These are phyloP conservation scores for Ogataea trehaloabstinens DNA, from an alignment of 805 yeast species.

Conservation along the genomic window DNA sequence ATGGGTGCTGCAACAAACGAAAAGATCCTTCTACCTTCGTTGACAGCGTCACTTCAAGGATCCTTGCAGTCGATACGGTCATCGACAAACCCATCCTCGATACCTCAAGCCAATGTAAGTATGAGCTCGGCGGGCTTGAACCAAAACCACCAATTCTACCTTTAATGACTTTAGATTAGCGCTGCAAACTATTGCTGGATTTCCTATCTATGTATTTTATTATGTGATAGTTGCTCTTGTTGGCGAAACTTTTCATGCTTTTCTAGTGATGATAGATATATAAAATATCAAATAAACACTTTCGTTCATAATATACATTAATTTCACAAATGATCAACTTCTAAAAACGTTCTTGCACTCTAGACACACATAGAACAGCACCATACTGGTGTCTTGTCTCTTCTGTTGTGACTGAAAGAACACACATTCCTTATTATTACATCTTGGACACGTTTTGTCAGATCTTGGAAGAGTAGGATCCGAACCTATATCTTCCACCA, in stretches of 20 bases:
- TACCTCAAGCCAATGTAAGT: constrained; percentile 5
- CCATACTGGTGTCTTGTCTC: constrained; percentile 94
- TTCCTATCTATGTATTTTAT: background rate
- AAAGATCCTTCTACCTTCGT: constrained; percentile 24
- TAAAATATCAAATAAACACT: background rate
- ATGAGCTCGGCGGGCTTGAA: constrained; percentile 9
- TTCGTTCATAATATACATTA: background rate
- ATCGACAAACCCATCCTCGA: constrained; percentile 1
- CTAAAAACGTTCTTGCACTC: constrained; percentile 77
- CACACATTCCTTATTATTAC: constrained; percentile 86
- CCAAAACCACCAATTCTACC: constrained; percentile 28
- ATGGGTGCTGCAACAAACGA: constrained; percentile 8
- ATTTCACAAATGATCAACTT: constrained; percentile 14
- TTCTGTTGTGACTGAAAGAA: constrained; percentile 96
- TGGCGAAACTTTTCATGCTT: background rate
- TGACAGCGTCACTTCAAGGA: constrained; percentile 21
- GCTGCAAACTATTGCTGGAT: background rate
- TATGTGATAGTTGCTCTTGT: background rate
- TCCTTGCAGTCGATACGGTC: constrained; percentile 24
- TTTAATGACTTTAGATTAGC: constrained; percentile 16
- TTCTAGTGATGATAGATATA: too few relatives aligned
- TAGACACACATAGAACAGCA: constrained; percentile 86
- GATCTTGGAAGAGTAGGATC: constrained; percentile 98
- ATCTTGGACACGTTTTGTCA: constrained; percentile 88
- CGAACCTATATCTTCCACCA: constrained; percentile 88